Evolutionary conservation across 805 yeast species (phyloP).

Genomic region (Ogataea methanolica): DNA sequence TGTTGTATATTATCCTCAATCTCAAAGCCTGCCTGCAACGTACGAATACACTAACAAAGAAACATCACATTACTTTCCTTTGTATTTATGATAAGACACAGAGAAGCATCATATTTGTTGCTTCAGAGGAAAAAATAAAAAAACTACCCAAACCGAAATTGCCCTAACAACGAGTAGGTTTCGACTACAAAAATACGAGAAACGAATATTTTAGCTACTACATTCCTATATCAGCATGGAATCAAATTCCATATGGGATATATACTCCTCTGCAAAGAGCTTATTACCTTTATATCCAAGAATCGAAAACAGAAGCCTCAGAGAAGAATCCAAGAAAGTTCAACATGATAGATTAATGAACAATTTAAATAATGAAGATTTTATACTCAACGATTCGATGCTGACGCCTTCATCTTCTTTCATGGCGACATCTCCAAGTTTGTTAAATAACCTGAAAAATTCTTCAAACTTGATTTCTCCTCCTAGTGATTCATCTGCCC

Average conservation of each 20-base stretch:
- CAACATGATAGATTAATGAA: conserved; percentile 13
- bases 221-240: conserved; percentile 15
- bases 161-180: too few species aligned
- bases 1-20: too few species aligned
- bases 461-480: conserved; percentile 21
- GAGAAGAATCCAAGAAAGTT: conserved; percentile 25
- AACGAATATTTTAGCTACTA: background rate
- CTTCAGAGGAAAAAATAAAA: too few species aligned
- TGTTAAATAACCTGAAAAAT: conserved; percentile 1
- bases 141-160: too few species aligned
- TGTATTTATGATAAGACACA: too few species aligned
- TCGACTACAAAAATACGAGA: too few species aligned
- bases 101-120: too few species aligned
- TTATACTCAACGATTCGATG: conserved; percentile 14
- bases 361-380: conserved; percentile 8
- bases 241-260: conserved; percentile 32
- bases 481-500: conserved; percentile 16
- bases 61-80: too few species aligned
- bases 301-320: conserved; percentile 27
- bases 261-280: conserved; percentile 29
- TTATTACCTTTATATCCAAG: conserved; percentile 31
- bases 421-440: conserved; percentile 12
- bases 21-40: too few species aligned
- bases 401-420: conserved; percentile 19
- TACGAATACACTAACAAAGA: too few species aligned